A percentile compares a stretch with the other conserved stretches of the same genome.
These are phyloP conservation scores for Fusarium dimerum DNA, from an alignment of 2,329 filamentous ascomycete genomes.

Conservation along the genomic window DNA sequence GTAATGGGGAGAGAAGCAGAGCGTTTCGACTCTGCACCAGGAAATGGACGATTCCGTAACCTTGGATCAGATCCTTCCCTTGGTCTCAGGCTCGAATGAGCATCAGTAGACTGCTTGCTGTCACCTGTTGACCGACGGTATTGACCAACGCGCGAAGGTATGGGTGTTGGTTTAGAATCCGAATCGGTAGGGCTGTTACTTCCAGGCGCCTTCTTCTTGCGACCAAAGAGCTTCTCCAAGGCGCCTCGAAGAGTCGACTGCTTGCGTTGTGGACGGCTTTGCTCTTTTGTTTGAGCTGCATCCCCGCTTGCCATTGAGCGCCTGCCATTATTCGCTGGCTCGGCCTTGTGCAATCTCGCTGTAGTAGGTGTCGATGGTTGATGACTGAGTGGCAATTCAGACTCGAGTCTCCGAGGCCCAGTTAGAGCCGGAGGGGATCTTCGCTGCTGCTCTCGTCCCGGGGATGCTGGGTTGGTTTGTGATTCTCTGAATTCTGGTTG, in stretches of 20 bases:
- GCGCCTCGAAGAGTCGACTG: constrained; percentile 59
- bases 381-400: constrained; percentile 12
- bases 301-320: constrained; percentile 50
- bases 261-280: constrained; percentile 48
- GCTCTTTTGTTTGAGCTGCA: constrained; percentile 18
- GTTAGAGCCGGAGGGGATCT: constrained; percentile 4
- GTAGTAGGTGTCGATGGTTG: constrained; percentile 12
- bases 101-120: constrained; percentile 14
- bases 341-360: constrained; percentile 20
- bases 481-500: constrained; percentile 27
- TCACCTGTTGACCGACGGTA: constrained; percentile 21
- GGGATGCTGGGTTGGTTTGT: constrained; percentile 9
- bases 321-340: constrained; percentile 43
- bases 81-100: constrained; percentile 13
- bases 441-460: constrained; percentile 10
- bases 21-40: constrained; percentile 48
- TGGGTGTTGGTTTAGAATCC: constrained; percentile 22
- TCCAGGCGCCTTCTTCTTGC: constrained; percentile 49
- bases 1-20: constrained; percentile 61
- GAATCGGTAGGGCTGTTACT: constrained; percentile 23
- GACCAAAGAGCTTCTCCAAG: constrained; percentile 59
- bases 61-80: constrained; percentile 24
- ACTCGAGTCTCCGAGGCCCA: constrained; percentile 2
- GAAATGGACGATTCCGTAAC: constrained; percentile 43
- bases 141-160: constrained; percentile 27